A percentile compares a stretch with the other conserved stretches of the same genome.
Evolutionary conservation across 768 basidiomycete species (phyloP).

Genomic region (Pluteus cervinus): DNA sequence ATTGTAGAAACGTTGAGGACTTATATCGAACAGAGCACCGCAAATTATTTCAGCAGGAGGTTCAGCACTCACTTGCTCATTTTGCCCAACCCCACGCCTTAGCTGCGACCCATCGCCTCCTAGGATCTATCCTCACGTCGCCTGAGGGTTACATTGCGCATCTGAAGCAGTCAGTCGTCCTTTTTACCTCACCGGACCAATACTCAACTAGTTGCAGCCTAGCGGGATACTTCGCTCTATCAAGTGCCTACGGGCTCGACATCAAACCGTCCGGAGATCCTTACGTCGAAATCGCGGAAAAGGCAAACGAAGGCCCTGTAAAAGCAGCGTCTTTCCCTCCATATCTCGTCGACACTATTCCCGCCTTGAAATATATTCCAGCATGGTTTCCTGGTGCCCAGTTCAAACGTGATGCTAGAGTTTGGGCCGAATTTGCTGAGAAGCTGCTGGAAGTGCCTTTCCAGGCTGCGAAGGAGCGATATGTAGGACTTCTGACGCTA

Average conservation of each 20-base stretch:
- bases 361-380: conserved; percentile 39
- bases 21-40: neutral
- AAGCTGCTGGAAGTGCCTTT: conserved; percentile 33
- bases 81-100: neutral
- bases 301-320: conserved; percentile 26
- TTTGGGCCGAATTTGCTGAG: conserved; percentile 33
- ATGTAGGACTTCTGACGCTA: neutral
- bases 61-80: neutral
- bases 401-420: conserved; percentile 45
- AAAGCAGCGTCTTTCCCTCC: conserved; percentile 32
- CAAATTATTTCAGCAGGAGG: neutral
- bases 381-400: conserved; percentile 54
- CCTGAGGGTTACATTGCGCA: too few relatives aligned
- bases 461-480: conserved; percentile 14
- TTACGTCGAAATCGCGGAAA: conserved; percentile 33
- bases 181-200: neutral
- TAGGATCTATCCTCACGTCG: neutral
- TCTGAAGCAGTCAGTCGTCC: too few relatives aligned
- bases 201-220: conserved; percentile 20
- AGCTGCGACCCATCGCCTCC: neutral
- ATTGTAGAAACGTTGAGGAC: neutral
- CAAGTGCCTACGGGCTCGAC: conserved; percentile 41
- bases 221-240: conserved; percentile 33
- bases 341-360: conserved; percentile 40
- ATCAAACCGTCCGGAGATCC: conserved; percentile 34